phyloP scores from a whole-genome alignment of 139 green algal genomes.

The Ulvella scutata region DNA sequence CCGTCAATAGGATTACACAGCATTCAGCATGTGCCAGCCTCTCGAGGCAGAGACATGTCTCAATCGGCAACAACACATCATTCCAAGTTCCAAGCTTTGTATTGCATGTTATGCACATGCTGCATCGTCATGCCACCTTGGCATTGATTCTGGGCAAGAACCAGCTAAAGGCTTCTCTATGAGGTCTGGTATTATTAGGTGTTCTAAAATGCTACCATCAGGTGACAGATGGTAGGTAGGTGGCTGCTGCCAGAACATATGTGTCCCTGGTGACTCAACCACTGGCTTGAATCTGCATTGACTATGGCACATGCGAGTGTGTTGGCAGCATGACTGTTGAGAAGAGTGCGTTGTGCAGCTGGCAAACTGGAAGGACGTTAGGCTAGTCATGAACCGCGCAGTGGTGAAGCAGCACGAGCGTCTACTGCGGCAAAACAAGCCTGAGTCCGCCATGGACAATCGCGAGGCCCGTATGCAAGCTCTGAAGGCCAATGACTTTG shows the following conservation, averaged over 20 bases:
- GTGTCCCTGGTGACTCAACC: not conserved
- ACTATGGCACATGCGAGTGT: not conserved
- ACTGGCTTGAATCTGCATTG: not conserved
- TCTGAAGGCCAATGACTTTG: constrained; percentile 84
- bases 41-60: too few relatives aligned
- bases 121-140: too few relatives aligned
- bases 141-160: too few relatives aligned
- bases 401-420: constrained; percentile 46
- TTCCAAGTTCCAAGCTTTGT: too few relatives aligned
- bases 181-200: too few relatives aligned
- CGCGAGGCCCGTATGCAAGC: constrained; percentile 31
- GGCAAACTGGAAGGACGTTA: constrained; percentile 13
- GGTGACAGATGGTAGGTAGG: not conserved
- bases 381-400: constrained; percentile 29
- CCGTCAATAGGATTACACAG: too few relatives aligned
- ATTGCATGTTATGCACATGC: too few relatives aligned
- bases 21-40: too few relatives aligned
- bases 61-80: too few relatives aligned
- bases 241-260: not conserved
- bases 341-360: too few relatives aligned
- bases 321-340: constrained; percentile 22
- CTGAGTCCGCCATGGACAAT: constrained; percentile 13
- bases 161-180: too few relatives aligned
- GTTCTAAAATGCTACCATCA: too few relatives aligned
- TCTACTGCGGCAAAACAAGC: constrained; percentile 22